Evolutionary conservation across 148 eudicot genomes (phyloP).

Genomic region (Oxyria digyna): DNA sequence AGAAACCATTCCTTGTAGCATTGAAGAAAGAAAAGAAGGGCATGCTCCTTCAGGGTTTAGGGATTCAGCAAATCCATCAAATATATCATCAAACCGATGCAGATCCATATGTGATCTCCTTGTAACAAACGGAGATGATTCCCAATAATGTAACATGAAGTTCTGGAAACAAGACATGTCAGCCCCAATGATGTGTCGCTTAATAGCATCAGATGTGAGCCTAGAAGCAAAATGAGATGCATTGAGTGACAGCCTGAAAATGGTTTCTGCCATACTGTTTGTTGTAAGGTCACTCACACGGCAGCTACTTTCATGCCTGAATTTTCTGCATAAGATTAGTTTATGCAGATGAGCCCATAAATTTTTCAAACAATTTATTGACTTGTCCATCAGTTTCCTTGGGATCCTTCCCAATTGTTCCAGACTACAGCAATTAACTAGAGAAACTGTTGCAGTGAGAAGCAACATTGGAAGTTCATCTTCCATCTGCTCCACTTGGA

Average conservation of each 20-base stretch:
- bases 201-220: conserved; percentile 18
- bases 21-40: conserved; percentile 27
- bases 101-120: conserved; percentile 17
- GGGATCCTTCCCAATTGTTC: conserved; percentile 48
- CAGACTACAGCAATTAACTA: conserved; percentile 41
- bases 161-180: conserved; percentile 22
- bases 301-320: conserved; percentile 12
- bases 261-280: conserved; percentile 42
- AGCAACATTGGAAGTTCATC: conserved; percentile 37
- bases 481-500: conserved; percentile 26
- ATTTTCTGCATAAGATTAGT: conserved; percentile 21
- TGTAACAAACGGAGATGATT: conserved; percentile 45
- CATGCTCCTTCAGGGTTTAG: conserved; percentile 20
- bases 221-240: conserved; percentile 9
- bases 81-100: conserved; percentile 21
- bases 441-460: conserved; percentile 38
- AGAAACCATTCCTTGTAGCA: conserved; percentile 43
- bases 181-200: conserved; percentile 33
- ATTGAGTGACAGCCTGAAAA: conserved; percentile 59
- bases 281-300: conserved; percentile 33
- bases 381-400: conserved; percentile 18
- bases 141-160: conserved; percentile 59
- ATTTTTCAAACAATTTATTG: conserved; percentile 24
- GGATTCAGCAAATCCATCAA: conserved; percentile 30
- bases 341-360: conserved; percentile 41